phyloP scores from a whole-genome alignment of 352 stramenopile genomes.

The Pythium insidiosum region DNA sequence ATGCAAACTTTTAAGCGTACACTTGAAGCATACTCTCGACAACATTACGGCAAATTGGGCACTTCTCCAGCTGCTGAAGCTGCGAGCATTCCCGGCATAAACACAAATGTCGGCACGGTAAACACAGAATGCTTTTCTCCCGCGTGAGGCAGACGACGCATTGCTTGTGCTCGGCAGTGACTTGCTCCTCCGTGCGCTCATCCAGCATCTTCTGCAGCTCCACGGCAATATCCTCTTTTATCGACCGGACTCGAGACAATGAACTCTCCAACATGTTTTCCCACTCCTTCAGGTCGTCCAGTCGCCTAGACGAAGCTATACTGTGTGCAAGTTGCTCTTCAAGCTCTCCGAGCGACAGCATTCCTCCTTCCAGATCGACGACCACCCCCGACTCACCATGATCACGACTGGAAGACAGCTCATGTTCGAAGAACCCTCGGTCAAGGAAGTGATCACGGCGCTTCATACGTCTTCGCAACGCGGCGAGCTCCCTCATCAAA shows the following conservation, averaged over 20 bases:
- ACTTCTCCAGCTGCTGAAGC: constrained; percentile 67
- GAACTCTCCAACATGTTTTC: constrained; percentile 62
- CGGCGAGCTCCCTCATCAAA: constrained; percentile 45
- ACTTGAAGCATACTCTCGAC: constrained; percentile 82
- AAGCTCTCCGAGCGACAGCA: constrained; percentile 20
- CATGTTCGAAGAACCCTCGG: constrained; percentile 9
- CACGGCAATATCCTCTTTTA: constrained; percentile 66
- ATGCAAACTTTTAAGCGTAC: constrained; percentile 40
- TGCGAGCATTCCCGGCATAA: constrained; percentile 66
- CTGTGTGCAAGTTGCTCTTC: constrained; percentile 21
- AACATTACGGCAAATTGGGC: constrained; percentile 74
- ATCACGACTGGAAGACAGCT: background rate
- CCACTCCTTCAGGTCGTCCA: constrained; percentile 65
- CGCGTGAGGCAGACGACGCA: constrained; percentile 79
- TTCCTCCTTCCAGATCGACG: constrained; percentile 17
- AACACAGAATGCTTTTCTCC: constrained; percentile 79
- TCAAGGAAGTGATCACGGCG: constrained; percentile 18
- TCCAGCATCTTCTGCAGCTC: constrained; percentile 74
- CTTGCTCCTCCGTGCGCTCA: constrained; percentile 60
- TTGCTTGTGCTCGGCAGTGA: constrained; percentile 66
- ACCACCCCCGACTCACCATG: constrained; percentile 5
- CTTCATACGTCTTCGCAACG: constrained; percentile 17
- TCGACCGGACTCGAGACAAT: constrained; percentile 37
- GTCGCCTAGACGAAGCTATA: constrained; percentile 16
- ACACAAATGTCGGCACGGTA: constrained; percentile 78